Base-by-base conservation (phyloP, 768 basidiomycete genomes). In the Austroboletus festivus region DNA sequence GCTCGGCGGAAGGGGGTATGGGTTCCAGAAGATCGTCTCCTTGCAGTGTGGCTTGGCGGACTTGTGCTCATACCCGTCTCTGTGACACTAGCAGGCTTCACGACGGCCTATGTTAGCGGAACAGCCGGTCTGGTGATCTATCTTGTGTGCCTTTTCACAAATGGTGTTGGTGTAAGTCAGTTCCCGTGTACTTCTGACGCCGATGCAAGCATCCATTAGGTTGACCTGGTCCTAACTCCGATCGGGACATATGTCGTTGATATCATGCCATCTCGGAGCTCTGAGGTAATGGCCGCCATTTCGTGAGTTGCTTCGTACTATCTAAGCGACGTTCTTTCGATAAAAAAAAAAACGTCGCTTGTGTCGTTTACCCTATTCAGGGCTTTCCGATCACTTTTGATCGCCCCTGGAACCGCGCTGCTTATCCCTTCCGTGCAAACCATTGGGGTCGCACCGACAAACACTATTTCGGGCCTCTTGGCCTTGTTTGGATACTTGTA, bases 21-120 rank as follows among this genome's bases (percentile, higher is more conserved):
- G 82, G 75, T 79, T 37, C 85, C 85, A 0, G 85, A 89, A 62
- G 86, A 85, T 53, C 78, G 85, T 5, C 71, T 87, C 22, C 73
- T 80, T 1, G 82, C 73, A 2, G 68, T 76, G 2, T 59, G 80
- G 28, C 54, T 71, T 6, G 78, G 79, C 9, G 73, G 72, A 4
- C 64, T 73, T 0, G 26, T 78, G 16, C 65, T 85, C 23, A 68
- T 77, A 4, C 87, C 85, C 0, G 21, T 82, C 1, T 78, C 83
- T 1, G 61, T 82, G 2, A 58, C 79, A 0, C 43, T 66, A 0
- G 73, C 71, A 0, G 83, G 84, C 1, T 52, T 85, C 3, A 58
- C 75, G n/a, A 80, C 74, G 13, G 57, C 70, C 28, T 83, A 73
- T 58, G 67, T 86, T 5, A 65, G 66, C 7, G 80, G 81, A 1